Evolutionary conservation across 2,329 filamentous ascomycete species (phyloP).

Genomic region (Sarocladium kiliense): DNA sequence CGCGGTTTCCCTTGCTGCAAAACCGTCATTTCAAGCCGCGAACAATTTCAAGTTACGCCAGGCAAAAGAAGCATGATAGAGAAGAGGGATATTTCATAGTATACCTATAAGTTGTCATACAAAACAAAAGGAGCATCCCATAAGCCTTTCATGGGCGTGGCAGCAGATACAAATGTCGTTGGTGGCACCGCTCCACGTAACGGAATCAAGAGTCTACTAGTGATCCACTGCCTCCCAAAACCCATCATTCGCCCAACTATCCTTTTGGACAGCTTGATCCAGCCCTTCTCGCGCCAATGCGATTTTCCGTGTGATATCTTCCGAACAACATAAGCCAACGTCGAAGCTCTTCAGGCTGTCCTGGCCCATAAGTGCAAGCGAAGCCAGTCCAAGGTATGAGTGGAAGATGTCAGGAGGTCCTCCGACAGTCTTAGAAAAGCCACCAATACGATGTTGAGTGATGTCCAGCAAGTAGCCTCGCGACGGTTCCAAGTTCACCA

Average conservation of each 20-base stretch:
- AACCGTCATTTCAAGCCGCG: too few relatives aligned
- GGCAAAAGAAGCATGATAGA: too few relatives aligned
- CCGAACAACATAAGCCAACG: constrained; percentile 68
- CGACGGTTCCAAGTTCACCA: constrained; percentile 38
- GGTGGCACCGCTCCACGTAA: too few relatives aligned
- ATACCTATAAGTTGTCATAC: too few relatives aligned
- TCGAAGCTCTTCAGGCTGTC: constrained; percentile 66
- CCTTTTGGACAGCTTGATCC: constrained; percentile 14
- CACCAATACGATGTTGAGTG: constrained; percentile 81
- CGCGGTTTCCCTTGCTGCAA: too few relatives aligned
- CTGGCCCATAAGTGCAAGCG: constrained; percentile 70
- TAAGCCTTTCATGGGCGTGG: too few relatives aligned
- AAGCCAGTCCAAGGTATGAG: constrained; percentile 80
- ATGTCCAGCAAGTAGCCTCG: constrained; percentile 78
- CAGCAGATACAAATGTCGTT: too few relatives aligned
- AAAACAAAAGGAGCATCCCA: too few relatives aligned
- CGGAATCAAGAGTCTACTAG: not conserved
- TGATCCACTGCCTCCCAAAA: constrained; percentile 18
- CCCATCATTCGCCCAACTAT: constrained; percentile 18
- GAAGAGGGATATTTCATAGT: too few relatives aligned
- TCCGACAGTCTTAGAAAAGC: constrained; percentile 69
- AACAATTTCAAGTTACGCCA: too few relatives aligned
- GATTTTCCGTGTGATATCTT: constrained; percentile 48
- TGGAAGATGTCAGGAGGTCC: constrained; percentile 77
- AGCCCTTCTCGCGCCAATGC: constrained; percentile 38